Conservation (phyloP, 257 asterid genomes). For the Verbascum thapsus region DNA sequence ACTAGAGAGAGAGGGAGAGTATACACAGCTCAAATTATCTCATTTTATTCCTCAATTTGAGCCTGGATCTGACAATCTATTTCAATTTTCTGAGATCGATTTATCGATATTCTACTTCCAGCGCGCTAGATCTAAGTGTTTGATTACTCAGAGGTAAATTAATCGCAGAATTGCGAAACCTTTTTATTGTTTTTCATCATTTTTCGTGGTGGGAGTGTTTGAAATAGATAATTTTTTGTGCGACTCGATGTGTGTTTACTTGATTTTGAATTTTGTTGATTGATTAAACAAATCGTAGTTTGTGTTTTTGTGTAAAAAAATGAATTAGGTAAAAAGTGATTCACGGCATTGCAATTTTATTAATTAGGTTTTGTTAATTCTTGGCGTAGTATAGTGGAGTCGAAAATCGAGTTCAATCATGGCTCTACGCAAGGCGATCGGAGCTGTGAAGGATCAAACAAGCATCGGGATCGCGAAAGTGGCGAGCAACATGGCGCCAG, state of each 20-base stretch:
- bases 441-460: constrained; percentile 86
- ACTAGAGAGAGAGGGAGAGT: constrained; percentile 6
- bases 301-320: not conserved
- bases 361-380: constrained; percentile 16
- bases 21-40: not conserved
- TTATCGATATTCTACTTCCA: constrained; percentile 2
- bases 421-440: constrained; percentile 91
- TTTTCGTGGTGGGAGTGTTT: no score
- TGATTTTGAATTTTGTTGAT: not conserved
- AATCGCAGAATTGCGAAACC: constrained; percentile 13
- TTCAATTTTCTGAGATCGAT: constrained; percentile 8
- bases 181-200: not conserved
- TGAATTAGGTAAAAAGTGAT: not conserved
- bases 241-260: not conserved
- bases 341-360: not conserved
- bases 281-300: not conserved
- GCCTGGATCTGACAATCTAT: constrained; percentile 14
- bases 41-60: not conserved
- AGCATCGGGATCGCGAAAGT: constrained; percentile 85
- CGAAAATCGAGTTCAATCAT: constrained; percentile 35
- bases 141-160: constrained; percentile 32
- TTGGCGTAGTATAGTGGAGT: constrained; percentile 7
- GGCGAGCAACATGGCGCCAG: constrained; percentile 78
- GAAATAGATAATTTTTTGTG: not conserved
- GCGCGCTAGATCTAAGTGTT: constrained; percentile 26